These are phyloP conservation scores for Echium plantagineum DNA, from an alignment of 257 asterid genomes.

Conservation along the genomic window DNA sequence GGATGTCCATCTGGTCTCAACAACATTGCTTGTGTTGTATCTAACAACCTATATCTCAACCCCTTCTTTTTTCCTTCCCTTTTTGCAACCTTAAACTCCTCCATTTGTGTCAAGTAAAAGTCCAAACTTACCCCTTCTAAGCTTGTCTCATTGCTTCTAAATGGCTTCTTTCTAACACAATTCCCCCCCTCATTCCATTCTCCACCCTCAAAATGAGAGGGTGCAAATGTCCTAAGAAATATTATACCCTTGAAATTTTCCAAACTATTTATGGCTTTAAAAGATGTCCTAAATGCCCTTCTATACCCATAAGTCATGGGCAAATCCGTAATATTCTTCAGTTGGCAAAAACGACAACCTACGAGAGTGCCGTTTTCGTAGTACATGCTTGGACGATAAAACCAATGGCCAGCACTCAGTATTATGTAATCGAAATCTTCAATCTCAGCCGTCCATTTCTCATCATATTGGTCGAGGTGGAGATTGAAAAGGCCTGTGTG, in stretches of 20 bases:
- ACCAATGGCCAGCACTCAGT: slow-evolving; percentile 30
- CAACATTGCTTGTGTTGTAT: slow-evolving; percentile 25
- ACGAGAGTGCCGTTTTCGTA: slow-evolving; percentile 21
- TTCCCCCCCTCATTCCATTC: slow-evolving; percentile 24
- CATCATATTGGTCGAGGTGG: slow-evolving; percentile 28
- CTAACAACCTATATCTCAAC: slow-evolving; percentile 21
- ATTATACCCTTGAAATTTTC: slow-evolving; percentile 17
- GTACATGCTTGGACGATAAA: slow-evolving; percentile 20
- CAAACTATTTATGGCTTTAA: slow-evolving; percentile 20
- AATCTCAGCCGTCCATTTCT: slow-evolving; percentile 25
- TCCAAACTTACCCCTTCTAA: slow-evolving; percentile 16
- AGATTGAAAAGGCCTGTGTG: slow-evolving; percentile 26
- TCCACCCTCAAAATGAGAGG: slow-evolving; percentile 34
- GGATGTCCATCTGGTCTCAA: slow-evolving; percentile 43
- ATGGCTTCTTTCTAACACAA: slow-evolving; percentile 26
- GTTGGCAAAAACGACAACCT: slow-evolving; percentile 25
- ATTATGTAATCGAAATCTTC: slow-evolving; percentile 26
- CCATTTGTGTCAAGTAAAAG: slow-evolving; percentile 23
- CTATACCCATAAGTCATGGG: slow-evolving; percentile 23
- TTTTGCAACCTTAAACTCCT: slow-evolving; percentile 25
- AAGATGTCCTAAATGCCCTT: slow-evolving; percentile 27
- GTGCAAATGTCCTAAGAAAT: slow-evolving; percentile 25
- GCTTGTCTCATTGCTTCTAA: slow-evolving; percentile 10
- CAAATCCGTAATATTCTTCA: slow-evolving; percentile 15
- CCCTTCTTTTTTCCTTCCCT: slow-evolving; percentile 20